Base-by-base conservation (phyloP, 1,284 basidiomycete species). In the Pascua sp. region DNA sequence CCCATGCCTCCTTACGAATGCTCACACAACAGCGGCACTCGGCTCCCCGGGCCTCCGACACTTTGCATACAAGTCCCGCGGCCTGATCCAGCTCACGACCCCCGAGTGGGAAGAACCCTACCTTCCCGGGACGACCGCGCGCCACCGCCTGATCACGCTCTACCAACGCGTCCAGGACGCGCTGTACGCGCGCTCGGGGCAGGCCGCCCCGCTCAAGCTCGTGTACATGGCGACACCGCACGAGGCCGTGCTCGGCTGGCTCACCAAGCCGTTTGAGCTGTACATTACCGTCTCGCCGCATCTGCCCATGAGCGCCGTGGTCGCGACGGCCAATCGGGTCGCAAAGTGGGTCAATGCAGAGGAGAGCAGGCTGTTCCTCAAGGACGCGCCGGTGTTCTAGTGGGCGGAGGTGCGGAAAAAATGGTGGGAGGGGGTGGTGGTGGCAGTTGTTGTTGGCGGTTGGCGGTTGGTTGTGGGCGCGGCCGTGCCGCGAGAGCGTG, bases 1-100 rank as follows among this genome's bases (percentile, higher is more conserved):
- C 17, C 4, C 3, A 1, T 11, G 2, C 5, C 24, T 18, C 15
- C 49, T 42, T 5, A 51, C 43, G 43, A 51, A 32, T 7, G 24
- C 24, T 32, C 24, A 32, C 24, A 7, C 24, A 32, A 7, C 65
- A 73, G 80, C 72, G 4, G 86, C 88, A 45, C 78, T 98, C 1
- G 85, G 85, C 5, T 87, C 95, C 53, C 89, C 91, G 1, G 93
- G 93, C 0, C 77, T 98, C 32, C 84, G 90, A 36, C 95, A 98
- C 76, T 98, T 98, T 71, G 79, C 96, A 51, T 98, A 96, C 81
- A 97, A 96, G 78, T 91, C 89, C 16, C 83, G 91, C 16, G 79
- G 84, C 15, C 84, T 90, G 64, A 91, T 97, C 16, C 95, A 98
- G 72, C 82, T 95, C 39, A 96, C 92, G 0, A 80, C 83, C 62